phyloP scores from a whole-genome alignment of 257 asterid genomes.

The Solanum chilense region DNA sequence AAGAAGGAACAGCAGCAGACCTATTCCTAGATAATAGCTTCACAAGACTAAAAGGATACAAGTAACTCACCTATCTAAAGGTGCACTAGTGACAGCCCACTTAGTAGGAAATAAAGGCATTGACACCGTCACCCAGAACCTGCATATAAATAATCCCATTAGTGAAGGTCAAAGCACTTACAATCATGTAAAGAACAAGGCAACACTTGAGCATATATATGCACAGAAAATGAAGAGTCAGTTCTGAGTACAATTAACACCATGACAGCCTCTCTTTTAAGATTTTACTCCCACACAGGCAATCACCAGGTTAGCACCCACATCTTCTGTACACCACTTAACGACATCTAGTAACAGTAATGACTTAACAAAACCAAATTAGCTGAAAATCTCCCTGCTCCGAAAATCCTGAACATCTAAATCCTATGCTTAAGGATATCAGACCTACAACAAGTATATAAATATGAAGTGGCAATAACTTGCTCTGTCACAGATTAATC shows the following conservation, averaged over 20 bases:
- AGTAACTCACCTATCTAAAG: constrained; percentile 70
- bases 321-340: neutral
- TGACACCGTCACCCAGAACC: constrained; percentile 63
- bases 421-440: neutral
- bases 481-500: neutral
- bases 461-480: neutral
- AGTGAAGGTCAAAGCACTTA: neutral
- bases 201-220: neutral
- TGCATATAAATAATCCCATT: constrained; percentile 19
- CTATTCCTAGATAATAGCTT: neutral
- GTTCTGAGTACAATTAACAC: neutral
- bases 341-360: neutral
- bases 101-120: constrained; percentile 72
- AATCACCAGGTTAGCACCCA: neutral
- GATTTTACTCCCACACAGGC: neutral
- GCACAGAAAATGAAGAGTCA: neutral
- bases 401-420: neutral
- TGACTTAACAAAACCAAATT: neutral
- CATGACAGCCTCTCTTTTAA: neutral
- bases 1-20: neutral
- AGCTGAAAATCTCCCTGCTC: neutral
- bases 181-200: neutral
- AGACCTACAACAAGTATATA: neutral
- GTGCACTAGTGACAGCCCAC: constrained; percentile 49
- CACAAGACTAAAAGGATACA: neutral